Evolutionary conservation across 495 filamentous ascomycete genomes (phyloP).

Genomic region (Xylaria nigripes): DNA sequence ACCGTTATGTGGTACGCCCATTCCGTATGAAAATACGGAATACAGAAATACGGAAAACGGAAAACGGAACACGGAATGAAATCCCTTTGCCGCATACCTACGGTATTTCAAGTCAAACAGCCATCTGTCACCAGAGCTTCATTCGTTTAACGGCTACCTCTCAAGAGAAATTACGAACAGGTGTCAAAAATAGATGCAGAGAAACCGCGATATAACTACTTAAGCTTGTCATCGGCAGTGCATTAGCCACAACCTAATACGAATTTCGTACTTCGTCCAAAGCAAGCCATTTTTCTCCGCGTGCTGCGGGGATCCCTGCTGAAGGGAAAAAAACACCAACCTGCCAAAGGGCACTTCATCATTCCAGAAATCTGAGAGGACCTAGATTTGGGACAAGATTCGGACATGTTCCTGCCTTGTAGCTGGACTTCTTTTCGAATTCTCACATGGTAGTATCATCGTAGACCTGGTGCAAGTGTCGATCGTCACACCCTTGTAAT

Average conservation of each 20-base stretch:
- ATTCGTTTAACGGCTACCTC: not conserved
- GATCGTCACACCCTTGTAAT: not conserved
- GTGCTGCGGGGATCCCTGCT: constrained; percentile 5
- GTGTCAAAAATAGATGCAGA: not conserved
- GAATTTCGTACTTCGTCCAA: no score
- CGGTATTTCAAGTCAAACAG: no score
- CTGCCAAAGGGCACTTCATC: not conserved
- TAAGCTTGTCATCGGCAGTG: not conserved
- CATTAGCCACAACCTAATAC: not conserved
- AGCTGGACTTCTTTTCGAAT: no score
- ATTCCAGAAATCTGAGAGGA: not conserved
- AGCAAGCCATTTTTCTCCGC: no score
- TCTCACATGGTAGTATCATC: not conserved
- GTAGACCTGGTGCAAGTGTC: not conserved
- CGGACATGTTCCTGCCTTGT: not conserved
- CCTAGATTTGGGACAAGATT: not conserved
- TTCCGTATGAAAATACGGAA: no score
- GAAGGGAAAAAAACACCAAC: not conserved
- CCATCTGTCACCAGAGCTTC: not conserved
- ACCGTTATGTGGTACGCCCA: no score
- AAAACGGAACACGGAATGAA: no score
- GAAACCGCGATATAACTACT: not conserved
- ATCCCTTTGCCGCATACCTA: no score
- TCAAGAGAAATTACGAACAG: not conserved
- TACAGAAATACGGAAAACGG: no score